Base-by-base conservation (phyloP, 257 asterid genomes). In the Salvia miltiorrhiza region DNA sequence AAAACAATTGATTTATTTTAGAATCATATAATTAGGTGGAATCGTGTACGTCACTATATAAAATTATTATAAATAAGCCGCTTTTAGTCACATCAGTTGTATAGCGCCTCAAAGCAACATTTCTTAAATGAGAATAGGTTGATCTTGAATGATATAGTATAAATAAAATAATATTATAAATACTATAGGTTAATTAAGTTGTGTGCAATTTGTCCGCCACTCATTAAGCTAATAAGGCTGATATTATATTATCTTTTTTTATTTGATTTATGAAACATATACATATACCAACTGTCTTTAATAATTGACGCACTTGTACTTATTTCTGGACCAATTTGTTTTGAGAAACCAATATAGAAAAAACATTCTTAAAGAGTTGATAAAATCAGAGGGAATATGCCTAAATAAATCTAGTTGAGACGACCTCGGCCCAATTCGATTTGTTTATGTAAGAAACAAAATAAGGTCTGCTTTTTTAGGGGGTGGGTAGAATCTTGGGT, bases 51-150 rank as follows among this genome's bases (percentile, higher is more conserved):
- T 2, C 48, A 30, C 47, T 47, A 50, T 33, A 39, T 14, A 23
- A 11, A 17, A 19, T 3, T 1, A 19, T 3, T 1, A 35, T 1
- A 62, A 33, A 53, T 30, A 0, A 10, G 17, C 13, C 19, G 17
- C 14, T 53, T 21, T 68, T 54, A 33, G 55, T 53, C 65, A 54
- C 37, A 53, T 41, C 56, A 55, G 73, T 64, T 63, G 55, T 35
- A 54, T 16, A 20, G 32, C 12, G 10, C 23, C 20, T 19, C 11
- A 21, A 5, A 16, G 17, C 20, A 44, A 33, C 20, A 7, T 50
- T 52, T 50, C 9, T 26, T 19, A 50, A 33, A 8, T 37, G 4
- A 26, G 30, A 26, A 4, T 26, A 26, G 30, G 30, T 26, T 26
- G 1, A 26, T 26, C 30, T 26, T 26, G 30, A 26, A 26, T 26